Base-by-base conservation (phyloP, 768 basidiomycete species). In the Leucogyrophana mollusca region DNA sequence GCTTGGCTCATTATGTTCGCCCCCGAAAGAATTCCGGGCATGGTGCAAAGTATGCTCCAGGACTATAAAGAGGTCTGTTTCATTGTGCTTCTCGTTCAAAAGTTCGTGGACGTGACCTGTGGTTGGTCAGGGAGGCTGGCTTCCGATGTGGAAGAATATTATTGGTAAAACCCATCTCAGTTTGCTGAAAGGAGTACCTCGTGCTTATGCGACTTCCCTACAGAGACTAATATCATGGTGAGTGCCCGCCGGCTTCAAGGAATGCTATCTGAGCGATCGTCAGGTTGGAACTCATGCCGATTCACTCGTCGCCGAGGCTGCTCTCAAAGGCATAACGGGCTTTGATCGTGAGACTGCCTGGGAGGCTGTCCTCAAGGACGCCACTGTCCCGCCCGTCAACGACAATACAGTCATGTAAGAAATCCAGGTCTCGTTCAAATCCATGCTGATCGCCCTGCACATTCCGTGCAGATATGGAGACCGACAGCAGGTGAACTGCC, bases 141-240 rank as follows among this genome's bases (percentile, higher is more conserved):
- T 92, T 30, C 90, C 90, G 0, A 90, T 91, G 88, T 92, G 90
- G 90, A 91, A 90, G 67, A 91, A 91, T 50, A 76, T 91, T 10
- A 79, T 86, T 21, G 82, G 81, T 79, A 38, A 50, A 70, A 30
- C 40, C 27, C 27, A 63, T 55, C 25, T 10, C 17, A 25, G 10
- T 53, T 21, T 18, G 9, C 16, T 35, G 9, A 25, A 32, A 10
- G 1, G 24, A 21, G 11, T 20, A 37, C 33, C 25, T 49, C 10
- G 50, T 46, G 17, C 36, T 36, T 16, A 16, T 17, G n/a, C 13
- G 21, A 0, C 8, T 9, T 14, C 9, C 18, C 8, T 20, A 22
- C 39, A 70, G 86, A 92, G 58, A 90, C 89, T 1, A 92, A 89
- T 54, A 90, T 90, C 54, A 92, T 92, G 89, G 82, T 80, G 45